Conservation (phyloP, 108 stramenopile genomes). For the Cyclotella atomus region DNA sequence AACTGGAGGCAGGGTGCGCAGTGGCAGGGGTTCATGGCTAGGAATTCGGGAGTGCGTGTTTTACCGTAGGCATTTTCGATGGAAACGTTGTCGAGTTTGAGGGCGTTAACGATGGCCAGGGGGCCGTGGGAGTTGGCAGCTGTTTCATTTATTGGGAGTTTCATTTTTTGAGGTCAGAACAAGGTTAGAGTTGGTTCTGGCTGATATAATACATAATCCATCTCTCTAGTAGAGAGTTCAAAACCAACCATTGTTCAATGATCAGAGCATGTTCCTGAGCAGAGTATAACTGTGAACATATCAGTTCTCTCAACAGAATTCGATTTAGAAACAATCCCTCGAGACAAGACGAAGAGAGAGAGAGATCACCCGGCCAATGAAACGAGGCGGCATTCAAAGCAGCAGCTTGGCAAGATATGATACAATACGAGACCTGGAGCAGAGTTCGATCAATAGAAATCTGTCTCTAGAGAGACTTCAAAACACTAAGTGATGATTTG, state of each 20-base stretch:
- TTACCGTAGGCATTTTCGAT: constrained; percentile 45
- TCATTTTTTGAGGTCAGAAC: background rate
- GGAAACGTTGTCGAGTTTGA: constrained; percentile 22
- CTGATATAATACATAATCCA: too few species aligned
- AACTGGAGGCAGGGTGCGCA: constrained; percentile 37
- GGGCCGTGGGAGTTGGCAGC: constrained; percentile 41
- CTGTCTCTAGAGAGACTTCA: too few species aligned
- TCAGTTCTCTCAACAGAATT: too few species aligned
- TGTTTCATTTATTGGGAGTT: constrained; percentile 2
- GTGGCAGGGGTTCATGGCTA: constrained; percentile 48
- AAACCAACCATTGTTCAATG: background rate
- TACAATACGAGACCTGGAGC: too few species aligned
- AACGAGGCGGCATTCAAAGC: too few species aligned
- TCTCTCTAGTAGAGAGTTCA: background rate
- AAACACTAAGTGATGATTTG: too few species aligned
- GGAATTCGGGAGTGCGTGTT: constrained; percentile 49
- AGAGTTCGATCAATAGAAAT: too few species aligned
- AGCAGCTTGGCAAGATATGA: too few species aligned
- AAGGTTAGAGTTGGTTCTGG: background rate
- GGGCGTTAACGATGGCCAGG: constrained; percentile 30
- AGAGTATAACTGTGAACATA: background rate
- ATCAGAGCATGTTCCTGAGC: background rate
- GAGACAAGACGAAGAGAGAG: too few species aligned
- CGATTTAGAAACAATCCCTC: too few species aligned
- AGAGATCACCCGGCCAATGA: too few species aligned